A percentile compares a stretch with the other conserved stretches of the same genome.
phyloP scores from a whole-genome alignment of 495 filamentous ascomycete genomes.

The Wilcoxina mikolae region DNA sequence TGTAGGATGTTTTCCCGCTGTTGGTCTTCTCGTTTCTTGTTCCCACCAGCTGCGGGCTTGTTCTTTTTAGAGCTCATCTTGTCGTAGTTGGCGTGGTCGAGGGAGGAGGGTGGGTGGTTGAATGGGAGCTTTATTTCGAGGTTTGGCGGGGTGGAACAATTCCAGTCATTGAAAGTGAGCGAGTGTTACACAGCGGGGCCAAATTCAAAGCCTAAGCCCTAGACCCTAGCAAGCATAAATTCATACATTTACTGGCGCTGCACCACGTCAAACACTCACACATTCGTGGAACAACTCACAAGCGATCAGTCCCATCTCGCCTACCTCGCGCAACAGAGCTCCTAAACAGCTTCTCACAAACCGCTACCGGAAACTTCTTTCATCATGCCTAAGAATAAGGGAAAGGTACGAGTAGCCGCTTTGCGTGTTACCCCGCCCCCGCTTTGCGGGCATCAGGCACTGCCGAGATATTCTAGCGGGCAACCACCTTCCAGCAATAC shows the following conservation, averaged over 20 bases:
- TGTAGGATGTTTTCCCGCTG: constrained; percentile 74
- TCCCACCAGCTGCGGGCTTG: constrained; percentile 49
- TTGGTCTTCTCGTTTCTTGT: constrained; percentile 50
- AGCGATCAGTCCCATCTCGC: neutral
- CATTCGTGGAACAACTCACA: neutral
- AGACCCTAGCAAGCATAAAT: too few relatives aligned
- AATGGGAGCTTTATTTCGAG: neutral
- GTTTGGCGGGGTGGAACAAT: neutral
- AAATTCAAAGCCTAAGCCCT: too few relatives aligned
- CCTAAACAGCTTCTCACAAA: neutral
- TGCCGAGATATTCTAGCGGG: neutral
- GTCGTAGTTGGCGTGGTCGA: neutral
- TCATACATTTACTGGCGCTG: too few relatives aligned
- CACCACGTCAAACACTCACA: too few relatives aligned
- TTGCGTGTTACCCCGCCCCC: constrained; percentile 1
- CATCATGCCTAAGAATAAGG: constrained; percentile 96
- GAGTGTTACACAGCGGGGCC: too few relatives aligned
- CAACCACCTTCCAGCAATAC: constrained; percentile 6
- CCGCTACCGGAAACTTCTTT: constrained; percentile 11
- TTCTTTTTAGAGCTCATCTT: constrained; percentile 32
- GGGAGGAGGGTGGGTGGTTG: neutral
- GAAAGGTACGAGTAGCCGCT: constrained; percentile 53
- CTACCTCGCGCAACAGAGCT: too few relatives aligned
- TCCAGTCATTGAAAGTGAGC: too few relatives aligned
- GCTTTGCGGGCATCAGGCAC: neutral